Evolutionary conservation across 805 yeast species (phyloP), one percentile per base, ranked within the genome.

Genomic region (Lachancea fermentati): DNA sequence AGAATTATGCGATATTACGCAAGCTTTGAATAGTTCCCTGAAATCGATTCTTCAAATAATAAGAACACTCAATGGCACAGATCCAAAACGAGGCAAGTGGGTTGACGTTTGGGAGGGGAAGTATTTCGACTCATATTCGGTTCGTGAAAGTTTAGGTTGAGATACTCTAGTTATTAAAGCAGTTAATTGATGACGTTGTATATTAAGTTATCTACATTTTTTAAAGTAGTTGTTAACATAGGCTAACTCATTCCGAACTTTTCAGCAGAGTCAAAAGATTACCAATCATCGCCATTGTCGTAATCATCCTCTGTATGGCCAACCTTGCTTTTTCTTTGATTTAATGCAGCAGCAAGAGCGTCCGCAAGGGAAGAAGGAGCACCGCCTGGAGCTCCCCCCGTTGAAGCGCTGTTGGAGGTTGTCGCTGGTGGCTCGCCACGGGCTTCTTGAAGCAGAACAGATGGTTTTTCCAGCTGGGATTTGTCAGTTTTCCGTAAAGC

Each of bases 261-360:
- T 3, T 14, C 25, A 5, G 7, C 34, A 32, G 8, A 29, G 8
- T n/a, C 13, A 29, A 14, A n/a, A n/a, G 16, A 29, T n/a, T n/a
- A 75, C 87, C 87, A 81, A 39, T 86, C 95, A 39, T 76, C 81
- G 16, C 75, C 81, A 49, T 84, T 88, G 51, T 89, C 96, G 48
- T 85, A 94, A 49, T 85, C 95, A 44, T 84, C 89, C 48, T 84
- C 93, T 50, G 85, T 95, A 44, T 83, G 93, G 48, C 87, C 95
- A 5, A 91, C 95, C 60, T 86, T 87, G 15, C 75, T 78, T 63
- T 91, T 91, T 55, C 97, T 75, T 42, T 78, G 76, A 52, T 73
- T 84, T 49, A 91, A 71, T 3, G 97, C 97, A 13, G 85, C 85
- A 7, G 94, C 87, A 38, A 88, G 66, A 0, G 96, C 96, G 60